phyloP scores from a whole-genome alignment of 495 filamentous ascomycete species.

The Cercophora samala region DNA sequence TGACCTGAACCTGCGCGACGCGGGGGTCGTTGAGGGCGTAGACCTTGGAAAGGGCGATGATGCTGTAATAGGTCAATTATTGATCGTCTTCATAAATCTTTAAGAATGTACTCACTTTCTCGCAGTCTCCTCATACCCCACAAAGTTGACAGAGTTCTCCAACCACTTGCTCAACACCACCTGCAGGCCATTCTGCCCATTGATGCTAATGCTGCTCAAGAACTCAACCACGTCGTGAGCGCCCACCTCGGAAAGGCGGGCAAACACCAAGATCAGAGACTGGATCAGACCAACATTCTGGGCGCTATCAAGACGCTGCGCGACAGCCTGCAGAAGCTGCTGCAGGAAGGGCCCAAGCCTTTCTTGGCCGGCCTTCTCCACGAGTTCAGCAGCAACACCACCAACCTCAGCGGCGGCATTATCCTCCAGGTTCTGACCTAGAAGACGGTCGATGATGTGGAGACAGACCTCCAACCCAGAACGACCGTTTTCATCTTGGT shows the following conservation, averaged over 20 bases:
- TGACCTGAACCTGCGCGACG: conserved; percentile 72
- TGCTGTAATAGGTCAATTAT: conserved; percentile 52
- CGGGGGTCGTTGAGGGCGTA: conserved; percentile 84
- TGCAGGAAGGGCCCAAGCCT: conserved; percentile 83
- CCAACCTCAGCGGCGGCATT: conserved; percentile 94
- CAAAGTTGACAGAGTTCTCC: conserved; percentile 92
- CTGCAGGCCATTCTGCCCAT: conserved; percentile 69
- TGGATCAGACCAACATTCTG: conserved; percentile 79
- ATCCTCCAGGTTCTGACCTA: conserved; percentile 78
- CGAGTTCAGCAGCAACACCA: conserved; percentile 87
- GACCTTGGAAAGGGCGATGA: conserved; percentile 85
- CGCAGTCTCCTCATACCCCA: conserved; percentile 92
- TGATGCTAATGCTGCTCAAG: conserved; percentile 75
- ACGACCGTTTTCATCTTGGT: conserved; percentile 70
- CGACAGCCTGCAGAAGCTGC: conserved; percentile 87
- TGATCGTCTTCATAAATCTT: neutral
- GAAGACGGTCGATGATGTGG: conserved; percentile 87
- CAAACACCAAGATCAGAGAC: conserved; percentile 92
- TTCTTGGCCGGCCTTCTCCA: conserved; percentile 88
- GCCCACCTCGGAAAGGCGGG: conserved; percentile 76
- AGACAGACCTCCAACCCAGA: conserved; percentile 85
- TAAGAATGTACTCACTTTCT: conserved; percentile 66
- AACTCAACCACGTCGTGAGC: conserved; percentile 91
- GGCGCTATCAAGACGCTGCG: conserved; percentile 76
- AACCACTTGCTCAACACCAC: conserved; percentile 94